These are phyloP conservation scores for Jatropha podagrica DNA, from an alignment of 441 rosid genomes.

Conservation along the genomic window DNA sequence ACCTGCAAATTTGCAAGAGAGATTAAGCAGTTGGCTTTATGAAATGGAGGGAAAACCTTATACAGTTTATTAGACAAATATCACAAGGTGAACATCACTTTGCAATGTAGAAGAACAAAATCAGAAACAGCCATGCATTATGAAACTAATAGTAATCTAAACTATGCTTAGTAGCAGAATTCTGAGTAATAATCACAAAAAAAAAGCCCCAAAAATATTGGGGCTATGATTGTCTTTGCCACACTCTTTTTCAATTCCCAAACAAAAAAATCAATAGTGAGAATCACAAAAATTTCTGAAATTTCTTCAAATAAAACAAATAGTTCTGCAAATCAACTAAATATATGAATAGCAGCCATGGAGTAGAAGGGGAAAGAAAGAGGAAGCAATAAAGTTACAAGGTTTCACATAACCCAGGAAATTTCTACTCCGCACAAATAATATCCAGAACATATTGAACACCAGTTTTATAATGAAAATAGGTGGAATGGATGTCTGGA, in stretches of 20 bases:
- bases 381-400: not conserved
- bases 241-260: not conserved
- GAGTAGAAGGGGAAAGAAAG: not conserved
- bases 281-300: not conserved
- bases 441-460: not conserved
- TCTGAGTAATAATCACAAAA: not conserved
- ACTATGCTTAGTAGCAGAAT: not conserved
- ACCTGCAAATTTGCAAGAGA: constrained; percentile 40
- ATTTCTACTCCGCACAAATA: not conserved
- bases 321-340: not conserved
- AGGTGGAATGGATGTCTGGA: not conserved
- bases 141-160: not conserved
- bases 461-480: not conserved
- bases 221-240: not conserved
- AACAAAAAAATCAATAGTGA: not conserved
- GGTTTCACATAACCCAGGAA: not conserved
- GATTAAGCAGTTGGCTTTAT: not conserved
- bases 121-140: not conserved
- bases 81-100: constrained; percentile 1
- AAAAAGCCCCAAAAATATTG: not conserved
- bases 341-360: not conserved
- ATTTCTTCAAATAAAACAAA: not conserved
- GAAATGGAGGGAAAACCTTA: not conserved
- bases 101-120: not conserved
- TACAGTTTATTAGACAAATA: not conserved